Evolutionary conservation across 345 rosid species (phyloP).

Genomic region (Gossypium sturtianum): DNA sequence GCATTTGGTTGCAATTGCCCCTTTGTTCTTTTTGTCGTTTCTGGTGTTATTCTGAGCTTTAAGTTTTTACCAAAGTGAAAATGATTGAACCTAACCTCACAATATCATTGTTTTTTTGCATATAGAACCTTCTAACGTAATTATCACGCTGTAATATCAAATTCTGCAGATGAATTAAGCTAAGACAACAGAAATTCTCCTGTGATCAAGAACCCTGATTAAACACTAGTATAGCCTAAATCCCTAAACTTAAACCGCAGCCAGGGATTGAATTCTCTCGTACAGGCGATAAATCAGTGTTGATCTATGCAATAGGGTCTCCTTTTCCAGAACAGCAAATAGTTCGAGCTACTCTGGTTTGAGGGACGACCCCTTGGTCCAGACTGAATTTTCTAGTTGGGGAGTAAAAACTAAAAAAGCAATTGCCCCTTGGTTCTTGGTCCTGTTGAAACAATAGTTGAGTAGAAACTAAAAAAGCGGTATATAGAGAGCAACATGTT

Average conservation of each 20-base stretch:
- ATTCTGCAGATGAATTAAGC: neutral
- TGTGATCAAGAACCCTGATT: neutral
- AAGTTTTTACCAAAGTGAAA: neutral
- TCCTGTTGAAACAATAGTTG: conserved; percentile 28
- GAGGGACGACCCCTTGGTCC: conserved; percentile 46
- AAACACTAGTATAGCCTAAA: neutral
- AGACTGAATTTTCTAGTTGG: conserved; percentile 44
- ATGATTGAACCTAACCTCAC: neutral
- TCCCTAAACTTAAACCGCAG: conserved; percentile 21
- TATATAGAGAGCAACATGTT: neutral
- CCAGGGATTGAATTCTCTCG: conserved; percentile 34
- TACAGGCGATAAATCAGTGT: conserved; percentile 56
- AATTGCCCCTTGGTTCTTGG: neutral
- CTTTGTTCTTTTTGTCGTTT: neutral
- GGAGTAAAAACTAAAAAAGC: neutral
- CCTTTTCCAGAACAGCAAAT: conserved; percentile 76
- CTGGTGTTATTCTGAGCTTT: neutral
- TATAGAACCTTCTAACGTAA: neutral
- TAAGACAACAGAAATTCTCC: neutral
- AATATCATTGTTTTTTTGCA: neutral
- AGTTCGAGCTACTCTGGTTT: conserved; percentile 27
- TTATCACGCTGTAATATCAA: neutral
- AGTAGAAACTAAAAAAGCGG: neutral
- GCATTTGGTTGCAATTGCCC: neutral
- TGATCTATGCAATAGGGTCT: conserved; percentile 82